phyloP scores from a whole-genome alignment of 306 rosid genomes.

The Chamaecrista fasciculata region DNA sequence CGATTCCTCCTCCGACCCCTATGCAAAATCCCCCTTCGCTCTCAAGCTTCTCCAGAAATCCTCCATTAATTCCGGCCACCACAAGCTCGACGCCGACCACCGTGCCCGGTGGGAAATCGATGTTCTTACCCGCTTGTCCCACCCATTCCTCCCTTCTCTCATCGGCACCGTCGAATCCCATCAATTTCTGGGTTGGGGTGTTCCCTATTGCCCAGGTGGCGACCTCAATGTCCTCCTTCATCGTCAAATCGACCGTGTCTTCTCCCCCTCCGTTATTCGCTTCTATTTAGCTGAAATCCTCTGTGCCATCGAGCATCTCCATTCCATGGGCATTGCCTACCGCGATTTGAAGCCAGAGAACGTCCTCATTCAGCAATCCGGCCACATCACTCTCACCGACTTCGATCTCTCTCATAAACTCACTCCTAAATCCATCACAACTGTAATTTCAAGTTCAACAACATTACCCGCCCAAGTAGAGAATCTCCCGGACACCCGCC shows the following conservation, averaged over 20 bases:
- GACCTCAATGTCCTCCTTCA: slow-evolving; percentile 84
- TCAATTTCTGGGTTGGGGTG: slow-evolving; percentile 67
- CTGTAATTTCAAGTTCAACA: background rate
- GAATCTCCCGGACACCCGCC: slow-evolving; percentile 30
- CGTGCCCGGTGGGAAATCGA: slow-evolving; percentile 87
- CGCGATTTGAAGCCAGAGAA: slow-evolving; percentile 95
- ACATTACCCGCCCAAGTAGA: slow-evolving; percentile 1
- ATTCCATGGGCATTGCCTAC: slow-evolving; percentile 75
- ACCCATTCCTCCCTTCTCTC: slow-evolving; percentile 69
- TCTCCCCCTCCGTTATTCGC: slow-evolving; percentile 71
- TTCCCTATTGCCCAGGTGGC: slow-evolving; percentile 93
- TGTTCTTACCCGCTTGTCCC: slow-evolving; percentile 61
- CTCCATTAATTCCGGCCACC: slow-evolving; percentile 23
- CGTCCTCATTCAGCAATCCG: slow-evolving; percentile 72
- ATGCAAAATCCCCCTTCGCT: slow-evolving; percentile 47
- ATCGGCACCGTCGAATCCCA: slow-evolving; percentile 51
- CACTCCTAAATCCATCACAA: slow-evolving; percentile 36
- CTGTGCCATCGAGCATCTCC: slow-evolving; percentile 83
- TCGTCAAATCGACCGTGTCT: slow-evolving; percentile 71
- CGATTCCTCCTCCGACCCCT: slow-evolving; percentile 30
- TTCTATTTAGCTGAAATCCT: slow-evolving; percentile 83
- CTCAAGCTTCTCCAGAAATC: slow-evolving; percentile 79
- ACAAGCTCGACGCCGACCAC: slow-evolving; percentile 69
- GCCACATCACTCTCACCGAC: slow-evolving; percentile 92
- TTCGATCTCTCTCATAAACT: slow-evolving; percentile 81